Evolutionary conservation across 164 flowering plant genomes (phyloP), one percentile per base, ranked within the genome.

Genomic region (Tetracentron sinense): DNA sequence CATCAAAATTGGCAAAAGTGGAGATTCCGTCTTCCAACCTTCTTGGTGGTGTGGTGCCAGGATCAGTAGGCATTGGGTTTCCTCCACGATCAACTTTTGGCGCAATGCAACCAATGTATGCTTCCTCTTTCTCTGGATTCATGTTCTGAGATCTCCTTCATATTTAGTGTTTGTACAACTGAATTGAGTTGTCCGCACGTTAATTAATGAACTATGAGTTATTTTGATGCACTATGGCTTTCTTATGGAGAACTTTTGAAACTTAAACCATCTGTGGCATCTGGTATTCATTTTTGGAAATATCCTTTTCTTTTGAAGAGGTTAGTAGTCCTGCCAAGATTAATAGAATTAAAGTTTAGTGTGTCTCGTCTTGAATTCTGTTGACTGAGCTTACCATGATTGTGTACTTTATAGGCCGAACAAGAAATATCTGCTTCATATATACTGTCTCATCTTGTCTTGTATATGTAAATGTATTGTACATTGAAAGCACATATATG

Each of bases 1-100:
- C 86, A 51, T 71, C 87, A 25, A 94, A 94, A 77, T 27, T 77
- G 66, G 79, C 84, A 25, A 94, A 85, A 78, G 76, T 88, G 38
- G 98, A 90, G 2, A 61, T 72, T 54, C 81, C 92, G 23, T 42
- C 83, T 1, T 35, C 84, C 58, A 86, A 73, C 35, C 60, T 81
- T 65, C 75, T 64, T 73, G 84, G 85, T 61, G 80, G 85, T 49
- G 58, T 73, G 52, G 73, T 81, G 27, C 85, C 94, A 25, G 83
- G 86, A 59, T 35, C 92, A 52, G 27, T 78, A 23, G 85, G 92
- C n/a, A 44, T 74, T 66, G 79, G 81, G 27, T 84, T 77, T 78
- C 89, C 86, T 66, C 92, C 88, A 58, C 96, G 67, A 53, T 63
- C 94, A 56, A 68, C 78, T 47, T 64, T 77, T 35, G 85, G 78